Evolutionary conservation across 2,329 filamentous ascomycete species (phyloP), one percentile per base, ranked within the genome.

Genomic region (Fusarium subtropicale): DNA sequence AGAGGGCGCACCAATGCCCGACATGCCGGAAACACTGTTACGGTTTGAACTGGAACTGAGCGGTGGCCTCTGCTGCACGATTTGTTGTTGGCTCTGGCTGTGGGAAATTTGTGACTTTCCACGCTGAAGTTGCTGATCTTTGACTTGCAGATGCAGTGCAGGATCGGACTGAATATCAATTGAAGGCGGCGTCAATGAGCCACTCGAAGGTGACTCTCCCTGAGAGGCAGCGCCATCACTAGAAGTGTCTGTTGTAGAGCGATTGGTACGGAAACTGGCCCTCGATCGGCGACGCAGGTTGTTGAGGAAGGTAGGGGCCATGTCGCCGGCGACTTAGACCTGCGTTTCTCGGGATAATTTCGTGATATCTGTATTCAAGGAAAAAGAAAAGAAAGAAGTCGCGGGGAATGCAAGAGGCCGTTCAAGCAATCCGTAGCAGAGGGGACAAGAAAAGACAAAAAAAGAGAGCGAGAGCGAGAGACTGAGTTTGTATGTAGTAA

Each of bases 221-320:
- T 87, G 85, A 75, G 84, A 86, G 41, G 80, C 79, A 72, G 83
- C 84, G 66, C 85, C 86, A 76, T 88, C 88, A 77, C 87, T 89
- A 47, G 87, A 88, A 11, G 85, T 85, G 73, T 91, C 88, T 48
- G 85, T 88, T 41, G 48, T 28, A 52, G 88, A 88, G 65, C 84
- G 85, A 41, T 87, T 86, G 48, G 88, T 90, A 62, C 87, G 88
- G 80, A 94, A 91, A 83, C 90, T 94, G 64, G 90, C 87, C 78
- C 86, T 90, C 59, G 92, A 96, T 73, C 91, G 90, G 73, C 92
- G 88, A 73, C 92, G 91, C 59, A 97, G 81, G 76, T 91, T 89
- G 71, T 79, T 86, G 66, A 96, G 85, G 76, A 97, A 92, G 44
- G 90, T 81, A 34, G 87, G 86, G 58, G 86, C 83, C 87, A 89